Evolutionary conservation across 225 moss, liverwort and hornwort genomes (phyloP).

Genomic region (Sphagnum tenellum): DNA sequence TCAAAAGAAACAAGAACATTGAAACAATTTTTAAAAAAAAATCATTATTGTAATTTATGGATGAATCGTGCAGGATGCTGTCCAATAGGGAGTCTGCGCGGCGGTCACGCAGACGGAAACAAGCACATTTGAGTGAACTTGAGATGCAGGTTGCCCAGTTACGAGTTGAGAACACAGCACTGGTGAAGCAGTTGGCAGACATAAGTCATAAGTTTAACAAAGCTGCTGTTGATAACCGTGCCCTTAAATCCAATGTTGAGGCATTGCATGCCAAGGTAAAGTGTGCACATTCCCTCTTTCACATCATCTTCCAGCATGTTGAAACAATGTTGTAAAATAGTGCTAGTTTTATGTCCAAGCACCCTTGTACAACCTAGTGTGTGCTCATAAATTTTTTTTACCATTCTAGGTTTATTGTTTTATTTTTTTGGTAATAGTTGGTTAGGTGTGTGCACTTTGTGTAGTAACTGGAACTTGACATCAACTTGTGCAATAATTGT

Average conservation of each 20-base stretch:
- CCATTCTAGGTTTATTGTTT: too few relatives aligned
- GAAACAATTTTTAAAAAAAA: too few relatives aligned
- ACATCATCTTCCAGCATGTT: too few relatives aligned
- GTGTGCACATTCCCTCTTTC: background rate
- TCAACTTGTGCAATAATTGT: constrained; percentile 8
- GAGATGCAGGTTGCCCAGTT: constrained; percentile 87
- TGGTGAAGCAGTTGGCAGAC: constrained; percentile 60
- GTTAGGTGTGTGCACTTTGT: too few relatives aligned
- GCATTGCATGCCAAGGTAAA: constrained; percentile 73
- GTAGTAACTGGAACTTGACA: too few relatives aligned
- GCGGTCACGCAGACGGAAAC: constrained; percentile 92
- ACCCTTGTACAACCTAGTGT: too few relatives aligned
- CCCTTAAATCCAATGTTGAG: constrained; percentile 79
- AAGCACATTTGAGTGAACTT: constrained; percentile 84
- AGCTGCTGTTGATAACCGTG: constrained; percentile 83
- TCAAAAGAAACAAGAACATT: too few relatives aligned
- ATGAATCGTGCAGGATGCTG: constrained; percentile 57
- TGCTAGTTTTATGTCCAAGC: too few relatives aligned
- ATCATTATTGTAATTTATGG: too few relatives aligned
- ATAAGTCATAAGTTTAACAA: constrained; percentile 71
- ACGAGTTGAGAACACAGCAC: constrained; percentile 55
- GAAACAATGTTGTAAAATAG: too few relatives aligned
- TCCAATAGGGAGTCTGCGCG: constrained; percentile 97
- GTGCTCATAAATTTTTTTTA: too few relatives aligned
- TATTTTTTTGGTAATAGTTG: too few relatives aligned